phyloP scores from a whole-genome alignment of 164 flowering plant species.

The Vitis labrusca region DNA sequence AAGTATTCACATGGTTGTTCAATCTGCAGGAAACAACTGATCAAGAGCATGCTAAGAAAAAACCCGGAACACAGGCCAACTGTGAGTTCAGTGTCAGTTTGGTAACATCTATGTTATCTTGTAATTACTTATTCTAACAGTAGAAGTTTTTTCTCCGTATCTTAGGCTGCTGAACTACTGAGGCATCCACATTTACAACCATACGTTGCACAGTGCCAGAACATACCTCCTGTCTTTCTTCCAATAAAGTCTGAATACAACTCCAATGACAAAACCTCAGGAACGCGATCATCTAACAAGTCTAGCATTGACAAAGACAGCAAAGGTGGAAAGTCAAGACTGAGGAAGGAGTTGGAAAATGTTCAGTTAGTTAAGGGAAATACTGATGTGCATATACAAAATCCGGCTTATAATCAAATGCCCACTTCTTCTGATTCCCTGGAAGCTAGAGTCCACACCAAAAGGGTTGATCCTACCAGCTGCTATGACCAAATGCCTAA shows the following conservation, averaged over 20 bases:
- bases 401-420: neutral
- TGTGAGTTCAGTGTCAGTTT: constrained; percentile 30
- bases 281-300: constrained; percentile 12
- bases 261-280: constrained; percentile 16
- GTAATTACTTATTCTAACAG: neutral
- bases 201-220: constrained; percentile 37
- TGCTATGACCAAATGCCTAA: neutral
- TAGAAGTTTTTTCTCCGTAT: neutral
- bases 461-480: constrained; percentile 16
- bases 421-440: constrained; percentile 4
- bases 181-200: constrained; percentile 60
- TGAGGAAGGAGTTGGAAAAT: neutral
- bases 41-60: constrained; percentile 69
- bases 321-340: constrained; percentile 1
- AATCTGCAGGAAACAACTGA: constrained; percentile 50
- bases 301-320: neutral
- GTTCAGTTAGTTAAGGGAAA: neutral
- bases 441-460: constrained; percentile 11
- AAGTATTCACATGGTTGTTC: neutral
- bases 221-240: constrained; percentile 42
- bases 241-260: constrained; percentile 37
- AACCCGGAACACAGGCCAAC: constrained; percentile 75
- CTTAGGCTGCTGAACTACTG: constrained; percentile 61
- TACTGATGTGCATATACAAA: neutral
- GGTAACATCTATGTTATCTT: neutral